phyloP scores from a whole-genome alignment of 441 rosid genomes.

The Metrosideros polymorpha region DNA sequence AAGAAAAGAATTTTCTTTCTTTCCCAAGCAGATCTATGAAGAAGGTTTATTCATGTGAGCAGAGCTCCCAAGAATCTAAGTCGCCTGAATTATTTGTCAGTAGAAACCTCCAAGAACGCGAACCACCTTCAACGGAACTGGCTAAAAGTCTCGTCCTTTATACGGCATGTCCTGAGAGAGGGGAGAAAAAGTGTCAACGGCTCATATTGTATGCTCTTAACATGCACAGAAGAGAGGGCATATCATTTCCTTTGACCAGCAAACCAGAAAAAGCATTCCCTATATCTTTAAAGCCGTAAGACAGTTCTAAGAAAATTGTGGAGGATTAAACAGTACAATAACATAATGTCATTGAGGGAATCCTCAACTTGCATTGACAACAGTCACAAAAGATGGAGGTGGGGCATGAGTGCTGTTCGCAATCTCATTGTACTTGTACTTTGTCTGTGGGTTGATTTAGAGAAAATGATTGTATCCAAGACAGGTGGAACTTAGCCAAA shows the following conservation, averaged over 20 bases:
- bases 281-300: not conserved
- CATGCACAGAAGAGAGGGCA: not conserved
- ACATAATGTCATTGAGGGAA: not conserved
- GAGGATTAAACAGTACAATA: not conserved
- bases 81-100: constrained; percentile 11
- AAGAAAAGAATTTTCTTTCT: not conserved
- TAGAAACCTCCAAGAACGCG: constrained; percentile 10
- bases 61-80: not conserved
- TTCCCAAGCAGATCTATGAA: not conserved
- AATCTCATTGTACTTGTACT: not conserved
- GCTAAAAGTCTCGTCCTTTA: constrained; percentile 54
- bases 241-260: not conserved
- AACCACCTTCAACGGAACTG: not conserved
- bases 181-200: not conserved
- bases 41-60: not conserved
- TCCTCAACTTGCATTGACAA: not conserved
- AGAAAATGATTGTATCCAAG: not conserved
- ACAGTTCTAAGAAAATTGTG: not conserved
- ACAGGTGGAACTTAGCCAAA: not conserved
- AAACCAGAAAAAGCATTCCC: not conserved
- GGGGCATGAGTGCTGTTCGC: not conserved
- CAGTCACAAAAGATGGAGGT: not conserved
- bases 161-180: constrained; percentile 61
- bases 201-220: not conserved
- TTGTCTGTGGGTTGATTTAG: not conserved